A percentile compares a stretch with the other conserved stretches of the same genome.
These are phyloP conservation scores for Isoetes engelmannii DNA, from an alignment of 83 land plant genomes.

Conservation along the genomic window DNA sequence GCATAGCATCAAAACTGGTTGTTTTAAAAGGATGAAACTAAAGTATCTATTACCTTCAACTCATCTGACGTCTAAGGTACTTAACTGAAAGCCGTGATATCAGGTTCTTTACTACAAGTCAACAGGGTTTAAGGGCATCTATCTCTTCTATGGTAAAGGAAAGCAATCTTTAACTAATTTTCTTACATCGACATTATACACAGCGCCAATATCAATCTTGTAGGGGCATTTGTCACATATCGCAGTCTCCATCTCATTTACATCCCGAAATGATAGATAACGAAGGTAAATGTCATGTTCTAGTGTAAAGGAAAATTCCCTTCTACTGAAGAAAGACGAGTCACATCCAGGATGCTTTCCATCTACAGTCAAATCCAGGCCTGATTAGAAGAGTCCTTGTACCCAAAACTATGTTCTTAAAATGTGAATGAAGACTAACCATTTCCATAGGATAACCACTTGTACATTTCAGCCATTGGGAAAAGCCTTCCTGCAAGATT, in stretches of 20 bases:
- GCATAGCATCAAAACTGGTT: too few species aligned
- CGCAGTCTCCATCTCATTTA: slow-evolving; percentile 63
- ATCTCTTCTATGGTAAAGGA: too few species aligned
- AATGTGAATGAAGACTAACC: slow-evolving; percentile 35
- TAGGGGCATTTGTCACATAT: slow-evolving; percentile 73
- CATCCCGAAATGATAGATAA: slow-evolving; percentile 72
- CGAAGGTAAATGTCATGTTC: slow-evolving; percentile 77
- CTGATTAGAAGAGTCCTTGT: not conserved
- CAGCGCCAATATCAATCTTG: slow-evolving; percentile 95
- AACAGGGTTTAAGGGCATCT: too few species aligned
- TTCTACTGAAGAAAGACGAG: slow-evolving; percentile 56
- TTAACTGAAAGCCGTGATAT: too few species aligned
- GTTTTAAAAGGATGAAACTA: too few species aligned
- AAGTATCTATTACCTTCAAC: too few species aligned
- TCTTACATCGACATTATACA: slow-evolving; percentile 91
- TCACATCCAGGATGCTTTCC: slow-evolving; percentile 92
- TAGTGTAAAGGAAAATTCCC: slow-evolving; percentile 88
- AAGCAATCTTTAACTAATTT: not conserved
- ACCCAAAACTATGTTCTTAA: not conserved
- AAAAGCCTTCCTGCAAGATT: slow-evolving; percentile 67
- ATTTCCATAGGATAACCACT: slow-evolving; percentile 89
- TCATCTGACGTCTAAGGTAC: too few species aligned
- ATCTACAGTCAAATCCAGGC: slow-evolving; percentile 38
- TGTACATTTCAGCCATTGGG: slow-evolving; percentile 67
- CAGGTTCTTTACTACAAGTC: too few species aligned